Base-by-base conservation (phyloP, 768 basidiomycete species). In the Trametes sanguinea region DNA sequence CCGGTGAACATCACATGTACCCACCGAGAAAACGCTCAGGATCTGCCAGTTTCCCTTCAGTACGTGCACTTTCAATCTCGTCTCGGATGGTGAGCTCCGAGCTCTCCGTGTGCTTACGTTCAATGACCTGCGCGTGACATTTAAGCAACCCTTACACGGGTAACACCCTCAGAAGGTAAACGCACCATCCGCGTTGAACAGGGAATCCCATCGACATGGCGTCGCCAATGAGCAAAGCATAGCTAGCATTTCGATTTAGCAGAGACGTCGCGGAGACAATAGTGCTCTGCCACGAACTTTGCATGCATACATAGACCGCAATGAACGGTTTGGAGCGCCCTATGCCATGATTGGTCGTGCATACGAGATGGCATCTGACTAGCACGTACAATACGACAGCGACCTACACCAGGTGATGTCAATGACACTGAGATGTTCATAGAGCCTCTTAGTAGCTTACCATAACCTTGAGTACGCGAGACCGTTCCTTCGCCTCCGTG, bases 11-110 rank as follows among this genome's bases (percentile, higher is more conserved):
- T 1, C 22, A 14, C 8, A 1, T 9, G 4, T n/a, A 57, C 61
- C 27, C 29, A 62, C 61, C 7, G 55, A 40, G 35, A 62, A 47
- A 2, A 57, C 45, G 35, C 47, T 52, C 6, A 62, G 8, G 9
- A 45, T 47, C 61, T 62, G 29, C 35, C 11, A 39, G 22, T 22
- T 22, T 22, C 22, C 22, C 22, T 22, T 22, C 22, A 22, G 22
- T 22, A 22, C 22, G 22, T 22, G 1, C 1, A 22, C 22, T 22
- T 22, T 22, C 22, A 22, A 22, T 22, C 1, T 22, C 22, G 22
- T 22, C 1, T 22, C 22, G 22, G 1, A 22, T 22, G 22, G 22
- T 22, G 22, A 22, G 22, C 22, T 22, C 1, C 22, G 22, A 22
- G 22, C 22, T 37, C 35, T 37, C 11, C 1, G 35, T 37, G 11